Conservation (phyloP, 345 rosid genomes). For the Iberis pinnata region DNA sequence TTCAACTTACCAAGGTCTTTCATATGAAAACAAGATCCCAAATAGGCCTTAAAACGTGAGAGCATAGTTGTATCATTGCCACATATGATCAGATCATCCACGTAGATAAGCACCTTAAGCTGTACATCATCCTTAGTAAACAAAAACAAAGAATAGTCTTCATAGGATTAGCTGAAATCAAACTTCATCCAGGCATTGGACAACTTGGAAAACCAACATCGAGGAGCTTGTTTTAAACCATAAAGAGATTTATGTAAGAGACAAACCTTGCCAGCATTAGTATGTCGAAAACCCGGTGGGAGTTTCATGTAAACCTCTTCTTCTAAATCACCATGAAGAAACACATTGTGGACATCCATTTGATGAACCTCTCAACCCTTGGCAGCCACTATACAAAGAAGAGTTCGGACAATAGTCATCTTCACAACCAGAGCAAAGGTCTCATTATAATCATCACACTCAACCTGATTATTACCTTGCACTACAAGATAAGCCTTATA, state of each 20-base stretch:
- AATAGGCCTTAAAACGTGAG: background rate
- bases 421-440: background rate
- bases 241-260: background rate
- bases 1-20: background rate
- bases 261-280: background rate
- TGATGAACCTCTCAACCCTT: too few species aligned
- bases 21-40: background rate
- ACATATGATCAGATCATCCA: background rate
- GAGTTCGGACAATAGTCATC: background rate
- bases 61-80: background rate
- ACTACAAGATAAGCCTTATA: background rate
- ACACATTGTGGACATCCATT: too few species aligned
- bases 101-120: background rate
- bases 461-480: background rate
- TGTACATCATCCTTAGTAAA: too few species aligned
- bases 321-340: too few species aligned
- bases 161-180: background rate
- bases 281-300: background rate
- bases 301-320: too few species aligned
- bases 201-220: background rate
- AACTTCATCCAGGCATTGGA: background rate
- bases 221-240: background rate
- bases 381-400: background rate
- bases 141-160: background rate
- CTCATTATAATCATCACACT: background rate